Evolutionary conservation across 768 basidiomycete species (phyloP).

Genomic region (Tephrocybe sp.): DNA sequence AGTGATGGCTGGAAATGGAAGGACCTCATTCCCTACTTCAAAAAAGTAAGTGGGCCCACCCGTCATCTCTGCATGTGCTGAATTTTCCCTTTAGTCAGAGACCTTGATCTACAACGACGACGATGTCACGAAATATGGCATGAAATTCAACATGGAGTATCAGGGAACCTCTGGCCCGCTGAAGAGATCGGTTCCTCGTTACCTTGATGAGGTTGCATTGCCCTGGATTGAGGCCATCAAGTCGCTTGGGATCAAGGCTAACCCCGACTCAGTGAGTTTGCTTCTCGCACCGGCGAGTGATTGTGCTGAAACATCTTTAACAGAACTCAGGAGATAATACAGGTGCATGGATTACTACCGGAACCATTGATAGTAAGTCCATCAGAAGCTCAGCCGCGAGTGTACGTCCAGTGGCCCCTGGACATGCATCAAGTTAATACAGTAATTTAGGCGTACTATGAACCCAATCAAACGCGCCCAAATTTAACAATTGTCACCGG

Average conservation of each 20-base stretch:
- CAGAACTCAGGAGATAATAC: slow-evolving; percentile 5
- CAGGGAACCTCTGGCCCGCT: slow-evolving; percentile 3
- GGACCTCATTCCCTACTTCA: slow-evolving; percentile 1
- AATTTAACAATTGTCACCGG: slow-evolving; percentile 10
- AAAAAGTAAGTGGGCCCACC: neutral
- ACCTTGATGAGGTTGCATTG: neutral
- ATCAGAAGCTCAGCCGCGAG: slow-evolving; percentile 1
- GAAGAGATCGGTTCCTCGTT: neutral
- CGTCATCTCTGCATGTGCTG: too few species aligned
- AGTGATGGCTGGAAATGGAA: slow-evolving; percentile 1
- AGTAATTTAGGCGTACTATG: slow-evolving; percentile 8
- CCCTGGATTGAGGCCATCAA: neutral
- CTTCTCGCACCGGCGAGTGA: neutral
- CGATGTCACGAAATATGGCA: neutral
- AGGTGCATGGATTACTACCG: neutral
- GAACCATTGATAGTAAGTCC: neutral
- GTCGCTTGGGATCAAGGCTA: neutral
- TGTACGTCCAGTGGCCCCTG: neutral
- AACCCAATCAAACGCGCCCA: slow-evolving; percentile 1
- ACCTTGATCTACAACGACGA: neutral
- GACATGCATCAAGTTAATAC: neutral
- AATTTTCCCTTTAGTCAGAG: neutral
- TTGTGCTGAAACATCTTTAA: neutral
- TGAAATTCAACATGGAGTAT: neutral
- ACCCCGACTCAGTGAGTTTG: neutral